Percentiles rank a stretch among this genome's conserved stretches.
Conservation (phyloP, 1,139 yeast species). For the Pichia terricola region DNA sequence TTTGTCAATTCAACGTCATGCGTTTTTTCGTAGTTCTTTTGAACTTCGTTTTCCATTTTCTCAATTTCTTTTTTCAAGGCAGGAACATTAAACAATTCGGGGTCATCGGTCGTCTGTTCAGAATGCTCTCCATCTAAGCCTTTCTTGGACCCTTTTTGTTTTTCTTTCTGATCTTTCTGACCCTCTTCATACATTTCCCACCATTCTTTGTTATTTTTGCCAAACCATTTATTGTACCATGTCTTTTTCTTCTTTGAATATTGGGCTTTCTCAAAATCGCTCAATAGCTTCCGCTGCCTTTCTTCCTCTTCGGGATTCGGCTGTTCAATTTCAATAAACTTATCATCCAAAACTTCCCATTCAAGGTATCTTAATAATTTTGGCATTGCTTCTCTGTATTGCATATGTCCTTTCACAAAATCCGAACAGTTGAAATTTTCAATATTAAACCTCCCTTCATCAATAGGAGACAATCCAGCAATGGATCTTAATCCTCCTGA, state of each 20-base stretch:
- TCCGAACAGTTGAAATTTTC: slow-evolving; percentile 87
- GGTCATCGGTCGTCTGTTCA: background rate
- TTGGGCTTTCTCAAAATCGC: slow-evolving; percentile 80
- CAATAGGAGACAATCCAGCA: slow-evolving; percentile 79
- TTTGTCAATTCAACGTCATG: no score
- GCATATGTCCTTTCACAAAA: slow-evolving; percentile 90
- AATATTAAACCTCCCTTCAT: slow-evolving; percentile 28
- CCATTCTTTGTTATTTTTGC: slow-evolving; percentile 78
- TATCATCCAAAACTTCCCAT: slow-evolving; percentile 81
- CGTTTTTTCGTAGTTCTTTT: no score
- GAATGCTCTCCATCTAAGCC: background rate
- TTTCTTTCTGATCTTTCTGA: slow-evolving; percentile 13
- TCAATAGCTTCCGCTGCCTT: slow-evolving; percentile 67
- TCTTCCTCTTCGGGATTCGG: slow-evolving; percentile 87
- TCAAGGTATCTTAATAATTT: slow-evolving; percentile 56
- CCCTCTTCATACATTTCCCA: slow-evolving; percentile 63
- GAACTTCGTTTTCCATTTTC: slow-evolving; percentile 32
- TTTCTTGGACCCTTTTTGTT: background rate
- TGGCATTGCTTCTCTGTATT: slow-evolving; percentile 90
- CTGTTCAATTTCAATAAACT: slow-evolving; percentile 91
- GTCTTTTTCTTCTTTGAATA: slow-evolving; percentile 39
- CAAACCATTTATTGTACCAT: slow-evolving; percentile 56
- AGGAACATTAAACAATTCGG: slow-evolving; percentile 34
- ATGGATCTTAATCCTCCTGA: slow-evolving; percentile 88
- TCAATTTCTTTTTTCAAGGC: slow-evolving; percentile 39